Evolutionary conservation across 2,329 filamentous ascomycete species (phyloP).

Genomic region (Penicillium sp.): DNA sequence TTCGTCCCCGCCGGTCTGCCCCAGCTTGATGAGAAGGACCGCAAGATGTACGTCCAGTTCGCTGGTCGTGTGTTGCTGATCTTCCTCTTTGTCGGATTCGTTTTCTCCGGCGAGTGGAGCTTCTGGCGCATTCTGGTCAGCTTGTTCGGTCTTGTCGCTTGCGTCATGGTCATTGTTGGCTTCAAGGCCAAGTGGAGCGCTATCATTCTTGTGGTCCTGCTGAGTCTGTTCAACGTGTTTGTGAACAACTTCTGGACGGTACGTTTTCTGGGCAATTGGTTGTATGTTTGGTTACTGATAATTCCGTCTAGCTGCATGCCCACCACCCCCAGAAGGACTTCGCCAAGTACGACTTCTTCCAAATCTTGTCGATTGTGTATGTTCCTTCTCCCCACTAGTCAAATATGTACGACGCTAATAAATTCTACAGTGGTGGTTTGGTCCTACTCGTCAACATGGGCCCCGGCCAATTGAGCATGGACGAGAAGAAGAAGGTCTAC

Average conservation of each 20-base stretch:
- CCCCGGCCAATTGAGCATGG: conserved; percentile 94
- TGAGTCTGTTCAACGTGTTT: conserved; percentile 93
- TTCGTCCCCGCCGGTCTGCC: conserved; percentile 95
- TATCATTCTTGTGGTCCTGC: conserved; percentile 87
- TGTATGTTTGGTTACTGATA: conserved; percentile 17
- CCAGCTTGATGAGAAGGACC: conserved; percentile 95
- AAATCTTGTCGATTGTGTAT: conserved; percentile 95
- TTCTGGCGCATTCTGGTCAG: conserved; percentile 84
- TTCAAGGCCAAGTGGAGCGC: conserved; percentile 99
- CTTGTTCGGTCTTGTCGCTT: conserved; percentile 81
- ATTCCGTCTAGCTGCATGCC: conserved; percentile 71
- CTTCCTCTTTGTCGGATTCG: conserved; percentile 95
- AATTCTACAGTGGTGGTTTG: conserved; percentile 68
- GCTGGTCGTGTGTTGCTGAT: conserved; percentile 93
- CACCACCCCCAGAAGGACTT: conserved; percentile 99
- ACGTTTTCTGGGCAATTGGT: conserved; percentile 43
- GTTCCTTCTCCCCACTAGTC: conserved; percentile 30
- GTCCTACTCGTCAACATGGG: conserved; percentile 98
- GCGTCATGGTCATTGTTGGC: conserved; percentile 96
- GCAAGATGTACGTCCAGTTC: conserved; percentile 99
- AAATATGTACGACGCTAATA: conserved; percentile 1
- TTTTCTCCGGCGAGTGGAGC: conserved; percentile 92
- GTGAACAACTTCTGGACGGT: conserved; percentile 99
- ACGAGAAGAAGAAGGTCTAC: conserved; percentile 99
- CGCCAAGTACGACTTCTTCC: conserved; percentile 99